Conservation (phyloP, 1,284 basidiomycete species). For the Austroboletus olivaceoglutinosus region DNA sequence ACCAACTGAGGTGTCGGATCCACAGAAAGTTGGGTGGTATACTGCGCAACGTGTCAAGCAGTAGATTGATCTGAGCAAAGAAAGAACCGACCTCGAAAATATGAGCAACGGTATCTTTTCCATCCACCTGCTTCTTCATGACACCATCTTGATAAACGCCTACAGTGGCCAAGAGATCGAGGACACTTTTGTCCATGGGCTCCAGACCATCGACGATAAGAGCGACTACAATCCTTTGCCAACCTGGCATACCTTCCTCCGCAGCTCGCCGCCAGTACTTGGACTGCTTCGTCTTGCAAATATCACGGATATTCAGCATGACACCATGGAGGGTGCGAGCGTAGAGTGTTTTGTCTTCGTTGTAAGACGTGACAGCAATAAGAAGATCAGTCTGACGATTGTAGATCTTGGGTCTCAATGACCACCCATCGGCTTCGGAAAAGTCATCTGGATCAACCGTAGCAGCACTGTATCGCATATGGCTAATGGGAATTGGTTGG, state of each 20-base stretch:
- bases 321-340: conserved; percentile 92
- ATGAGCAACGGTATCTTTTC: conserved; percentile 88
- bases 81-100: conserved; percentile 73
- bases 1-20: conserved; percentile 88
- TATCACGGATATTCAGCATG: conserved; percentile 98
- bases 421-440: conserved; percentile 75
- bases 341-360: conserved; percentile 92
- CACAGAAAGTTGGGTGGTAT: conserved; percentile 89
- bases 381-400: conserved; percentile 90
- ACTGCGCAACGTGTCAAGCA: conserved; percentile 45
- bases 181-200: conserved; percentile 92
- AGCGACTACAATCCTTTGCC: conserved; percentile 93
- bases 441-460: conserved; percentile 97
- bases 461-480: conserved; percentile 92
- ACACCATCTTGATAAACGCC: conserved; percentile 93
- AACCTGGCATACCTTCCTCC: conserved; percentile 85
- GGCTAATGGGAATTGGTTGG: conserved; percentile 42
- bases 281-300: conserved; percentile 94
- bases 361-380: conserved; percentile 89
- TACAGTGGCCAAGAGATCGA: conserved; percentile 85
- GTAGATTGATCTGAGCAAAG: neutral
- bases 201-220: conserved; percentile 94
- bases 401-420: conserved; percentile 82
- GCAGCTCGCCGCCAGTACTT: conserved; percentile 88
- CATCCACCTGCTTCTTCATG: conserved; percentile 94